phyloP scores from a whole-genome alignment of 768 basidiomycete species.

The Xerocomellus intermedius region DNA sequence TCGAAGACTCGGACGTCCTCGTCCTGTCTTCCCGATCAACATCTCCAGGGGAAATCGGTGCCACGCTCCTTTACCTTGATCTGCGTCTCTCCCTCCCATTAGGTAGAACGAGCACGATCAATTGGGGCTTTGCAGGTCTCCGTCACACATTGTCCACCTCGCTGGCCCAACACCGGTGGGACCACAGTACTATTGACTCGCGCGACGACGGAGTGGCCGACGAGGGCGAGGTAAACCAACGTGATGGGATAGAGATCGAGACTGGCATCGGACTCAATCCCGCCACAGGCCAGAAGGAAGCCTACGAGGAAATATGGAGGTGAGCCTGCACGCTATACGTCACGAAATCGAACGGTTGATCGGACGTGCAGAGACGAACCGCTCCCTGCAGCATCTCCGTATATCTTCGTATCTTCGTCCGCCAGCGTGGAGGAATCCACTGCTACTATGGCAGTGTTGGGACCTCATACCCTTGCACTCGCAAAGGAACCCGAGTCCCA shows the following conservation, averaged over 20 bases:
- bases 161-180: constrained; percentile 18
- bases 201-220: constrained; percentile 9
- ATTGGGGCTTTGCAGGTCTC: constrained; percentile 25
- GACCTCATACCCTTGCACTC: constrained; percentile 24
- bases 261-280: constrained; percentile 25
- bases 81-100: constrained; percentile 27
- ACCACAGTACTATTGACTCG: constrained; percentile 23
- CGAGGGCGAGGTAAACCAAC: constrained; percentile 19
- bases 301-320: constrained; percentile 27
- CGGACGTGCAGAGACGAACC: constrained; percentile 19
- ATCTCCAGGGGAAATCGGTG: constrained; percentile 10
- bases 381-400: constrained; percentile 10
- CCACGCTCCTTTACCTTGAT: constrained; percentile 25
- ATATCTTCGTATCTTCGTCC: constrained; percentile 23
- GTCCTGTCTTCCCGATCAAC: constrained; percentile 29
- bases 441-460: constrained; percentile 25
- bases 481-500: constrained; percentile 7
- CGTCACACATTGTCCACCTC: constrained; percentile 21
- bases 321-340: not conserved
- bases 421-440: constrained; percentile 8
- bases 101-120: constrained; percentile 13
- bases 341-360: not conserved
- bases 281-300: constrained; percentile 14
- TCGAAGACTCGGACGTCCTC: constrained; percentile 28
- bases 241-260: constrained; percentile 25